phyloP scores from a whole-genome alignment of 768 basidiomycete genomes.

The Ramaria sp. region DNA sequence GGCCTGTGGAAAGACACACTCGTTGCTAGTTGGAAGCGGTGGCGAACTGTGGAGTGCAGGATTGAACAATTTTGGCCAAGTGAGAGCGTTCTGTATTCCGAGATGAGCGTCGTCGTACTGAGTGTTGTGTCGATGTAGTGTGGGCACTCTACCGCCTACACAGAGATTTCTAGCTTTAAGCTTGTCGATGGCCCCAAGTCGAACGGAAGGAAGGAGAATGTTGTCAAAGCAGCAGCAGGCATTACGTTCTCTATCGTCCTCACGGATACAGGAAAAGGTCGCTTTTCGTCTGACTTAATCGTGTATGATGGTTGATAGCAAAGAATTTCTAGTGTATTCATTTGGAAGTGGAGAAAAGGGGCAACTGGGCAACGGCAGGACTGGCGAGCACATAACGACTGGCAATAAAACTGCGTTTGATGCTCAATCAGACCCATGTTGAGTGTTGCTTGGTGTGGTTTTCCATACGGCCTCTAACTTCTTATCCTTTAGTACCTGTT shows the following conservation, averaged over 20 bases:
- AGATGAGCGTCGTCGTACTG: background rate
- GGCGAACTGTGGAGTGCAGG: conserved; percentile 83
- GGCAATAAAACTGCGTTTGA: conserved; percentile 81
- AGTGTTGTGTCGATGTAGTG: conserved; percentile 35
- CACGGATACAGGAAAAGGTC: conserved; percentile 73
- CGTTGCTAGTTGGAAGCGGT: conserved; percentile 69
- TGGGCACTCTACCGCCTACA: conserved; percentile 46
- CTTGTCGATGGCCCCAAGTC: conserved; percentile 45
- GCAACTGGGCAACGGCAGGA: conserved; percentile 85
- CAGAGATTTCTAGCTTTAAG: conserved; percentile 61
- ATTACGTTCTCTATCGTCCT: conserved; percentile 77
- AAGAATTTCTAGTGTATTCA: conserved; percentile 52
- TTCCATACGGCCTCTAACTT: background rate
- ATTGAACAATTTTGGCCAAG: conserved; percentile 72
- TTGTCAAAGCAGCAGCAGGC: conserved; percentile 70
- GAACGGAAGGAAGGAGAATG: conserved; percentile 49
- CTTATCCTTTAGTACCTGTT: conserved; percentile 44
- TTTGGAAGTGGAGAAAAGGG: conserved; percentile 91
- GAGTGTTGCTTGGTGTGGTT: conserved; percentile 1
- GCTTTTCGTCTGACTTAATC: background rate
- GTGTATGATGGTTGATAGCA: background rate
- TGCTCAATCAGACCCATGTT: conserved; percentile 59
- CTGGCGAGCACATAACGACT: conserved; percentile 83
- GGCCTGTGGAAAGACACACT: conserved; percentile 75
- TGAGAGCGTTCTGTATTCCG: conserved; percentile 22